Evolutionary conservation across 1,284 basidiomycete genomes (phyloP), one percentile per base, ranked within the genome.

Genomic region (Schizophyllum amplum): DNA sequence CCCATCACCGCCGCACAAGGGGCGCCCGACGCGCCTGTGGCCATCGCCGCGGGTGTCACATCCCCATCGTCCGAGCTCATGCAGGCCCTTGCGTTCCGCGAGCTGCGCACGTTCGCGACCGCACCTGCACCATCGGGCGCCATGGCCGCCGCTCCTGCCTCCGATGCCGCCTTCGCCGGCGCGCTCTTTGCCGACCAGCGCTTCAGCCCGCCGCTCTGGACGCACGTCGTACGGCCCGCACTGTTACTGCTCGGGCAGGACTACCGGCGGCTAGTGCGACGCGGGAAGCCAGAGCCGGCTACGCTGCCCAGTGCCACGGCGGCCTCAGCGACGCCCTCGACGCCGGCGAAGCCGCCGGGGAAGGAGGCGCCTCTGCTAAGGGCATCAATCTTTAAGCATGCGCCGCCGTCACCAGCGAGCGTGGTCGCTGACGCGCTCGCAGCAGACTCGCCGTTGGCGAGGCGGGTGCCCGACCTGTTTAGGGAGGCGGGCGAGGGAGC

Each of bases 121-220:
- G 13, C 11, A 13, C 33, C 33, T 17, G 27, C 33, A 4, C 17
- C 13, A 13, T 9, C 2, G 11, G 4, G 13, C 33, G 3, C 33
- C 17, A 33, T 9, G 33, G 17, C 17, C 4, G 33, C 33, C 33
- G 33, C 33, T 42, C 3, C 11, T 17, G 33, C 33, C 7, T 17
- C 7, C 33, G 3, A 9, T 42, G n/a, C 7, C 11, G 33, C 33
- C 33, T 42, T 42, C 33, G 33, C 33, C 17, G 73, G 15, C 71
- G 76, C 79, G 0, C 68, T 92, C 1, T 90, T 90, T 64, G 77
- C 75, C 1, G 87, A 91, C 63, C 84, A 87, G 65, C 87, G 84
- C 63, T 78, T 81, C 51, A 78, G 74, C 23, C 84, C 84, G 0
- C 82, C 72, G 55, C 67, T 87, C 4, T 92, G 89, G 87, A 73